A percentile compares a stretch with the other conserved stretches of the same genome.
Evolutionary conservation across 2,329 filamentous ascomycete genomes (phyloP).

Genomic region (Neurospora sp.): DNA sequence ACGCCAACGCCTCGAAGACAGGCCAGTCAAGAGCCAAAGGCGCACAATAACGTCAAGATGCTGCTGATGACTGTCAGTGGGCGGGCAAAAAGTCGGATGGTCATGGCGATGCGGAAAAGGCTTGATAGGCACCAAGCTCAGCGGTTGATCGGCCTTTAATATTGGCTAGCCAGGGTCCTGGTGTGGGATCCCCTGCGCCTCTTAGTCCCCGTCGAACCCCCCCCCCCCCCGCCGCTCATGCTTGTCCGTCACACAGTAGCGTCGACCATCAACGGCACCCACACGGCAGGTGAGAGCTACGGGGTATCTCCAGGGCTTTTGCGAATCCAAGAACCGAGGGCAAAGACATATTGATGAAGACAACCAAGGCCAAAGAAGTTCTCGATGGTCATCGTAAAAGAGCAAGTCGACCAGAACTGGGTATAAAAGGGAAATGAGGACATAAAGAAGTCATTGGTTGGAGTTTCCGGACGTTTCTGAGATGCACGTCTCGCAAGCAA

Average conservation of each 20-base stretch:
- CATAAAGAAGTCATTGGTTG: neutral
- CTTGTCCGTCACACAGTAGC: conserved; percentile 21
- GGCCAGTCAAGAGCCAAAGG: conserved; percentile 9
- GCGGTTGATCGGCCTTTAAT: conserved; percentile 40
- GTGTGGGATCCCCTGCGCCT: conserved; percentile 27
- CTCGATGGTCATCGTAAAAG: neutral
- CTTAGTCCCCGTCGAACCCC: neutral
- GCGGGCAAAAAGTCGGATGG: neutral
- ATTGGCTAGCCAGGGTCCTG: conserved; percentile 36
- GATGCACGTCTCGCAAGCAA: neutral
- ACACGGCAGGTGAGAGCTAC: neutral
- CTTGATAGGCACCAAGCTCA: conserved; percentile 22
- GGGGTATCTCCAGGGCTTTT: neutral
- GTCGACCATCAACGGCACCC: conserved; percentile 8
- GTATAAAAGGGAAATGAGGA: neutral
- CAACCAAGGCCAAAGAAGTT: neutral
- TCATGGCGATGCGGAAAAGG: conserved; percentile 11
- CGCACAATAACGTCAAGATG: neutral
- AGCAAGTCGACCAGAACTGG: neutral
- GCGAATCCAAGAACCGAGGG: neutral
- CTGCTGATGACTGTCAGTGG: neutral
- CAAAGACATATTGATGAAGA: neutral
- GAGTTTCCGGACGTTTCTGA: neutral
- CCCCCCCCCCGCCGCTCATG: conserved; percentile 17
- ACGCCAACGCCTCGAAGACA: neutral